Evolutionary conservation across 192 early-diverging fungal genomes (phyloP).

Genomic region (Geranomyces variabilis): DNA sequence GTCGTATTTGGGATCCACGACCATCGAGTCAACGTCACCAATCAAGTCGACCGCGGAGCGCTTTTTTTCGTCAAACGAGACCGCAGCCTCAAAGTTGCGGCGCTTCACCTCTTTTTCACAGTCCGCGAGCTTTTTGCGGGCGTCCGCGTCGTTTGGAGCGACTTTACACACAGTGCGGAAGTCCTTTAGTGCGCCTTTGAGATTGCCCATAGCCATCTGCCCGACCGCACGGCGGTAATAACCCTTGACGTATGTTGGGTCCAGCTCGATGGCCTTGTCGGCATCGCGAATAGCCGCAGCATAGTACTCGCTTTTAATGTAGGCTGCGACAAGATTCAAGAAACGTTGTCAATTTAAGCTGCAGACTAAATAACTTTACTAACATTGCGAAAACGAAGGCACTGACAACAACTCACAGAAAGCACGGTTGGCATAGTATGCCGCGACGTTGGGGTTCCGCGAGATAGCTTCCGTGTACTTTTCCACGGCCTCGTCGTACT

Average conservation of each 20-base stretch:
- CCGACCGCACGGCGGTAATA: conserved; percentile 94
- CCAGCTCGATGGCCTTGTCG: conserved; percentile 78
- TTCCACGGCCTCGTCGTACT: conserved; percentile 86
- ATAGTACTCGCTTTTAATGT: conserved; percentile 84
- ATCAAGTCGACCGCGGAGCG: conserved; percentile 59
- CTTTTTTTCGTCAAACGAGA: conserved; percentile 64
- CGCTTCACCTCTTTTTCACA: conserved; percentile 90
- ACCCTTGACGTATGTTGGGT: conserved; percentile 85
- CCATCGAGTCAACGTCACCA: conserved; percentile 66
- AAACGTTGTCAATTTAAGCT: background rate
- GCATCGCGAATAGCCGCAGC: conserved; percentile 75
- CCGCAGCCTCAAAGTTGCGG: conserved; percentile 92
- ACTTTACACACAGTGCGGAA: conserved; percentile 68
- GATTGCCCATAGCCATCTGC: conserved; percentile 80
- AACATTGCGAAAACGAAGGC: too few species aligned
- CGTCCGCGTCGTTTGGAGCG: conserved; percentile 80
- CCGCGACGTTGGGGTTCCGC: conserved; percentile 78
- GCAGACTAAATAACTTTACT: background rate
- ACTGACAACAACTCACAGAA: conserved; percentile 50
- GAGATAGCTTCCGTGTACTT: conserved; percentile 90
- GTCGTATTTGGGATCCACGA: conserved; percentile 70
- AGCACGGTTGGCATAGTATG: conserved; percentile 91
- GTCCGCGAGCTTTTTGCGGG: conserved; percentile 75
- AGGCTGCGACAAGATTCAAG: conserved; percentile 47
- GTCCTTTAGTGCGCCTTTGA: conserved; percentile 75